These are phyloP conservation scores for Mikania micrantha DNA, from an alignment of 129 eudicot genomes.

Conservation along the genomic window DNA sequence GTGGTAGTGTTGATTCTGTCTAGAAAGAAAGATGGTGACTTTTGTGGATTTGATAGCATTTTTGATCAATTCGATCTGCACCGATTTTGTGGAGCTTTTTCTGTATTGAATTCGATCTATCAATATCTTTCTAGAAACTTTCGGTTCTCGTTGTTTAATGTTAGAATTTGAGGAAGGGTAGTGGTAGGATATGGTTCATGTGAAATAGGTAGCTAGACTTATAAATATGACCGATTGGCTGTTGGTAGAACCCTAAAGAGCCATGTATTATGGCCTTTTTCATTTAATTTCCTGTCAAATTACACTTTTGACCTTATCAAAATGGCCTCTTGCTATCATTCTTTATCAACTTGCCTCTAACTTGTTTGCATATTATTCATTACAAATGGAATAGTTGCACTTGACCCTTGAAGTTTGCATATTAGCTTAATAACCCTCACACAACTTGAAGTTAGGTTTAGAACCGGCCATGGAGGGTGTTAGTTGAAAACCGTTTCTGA, in stretches of 20 bases:
- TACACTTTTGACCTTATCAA: slow-evolving; percentile 10
- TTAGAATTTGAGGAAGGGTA: not conserved
- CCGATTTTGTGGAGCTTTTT: no score
- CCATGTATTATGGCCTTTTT: slow-evolving; percentile 8
- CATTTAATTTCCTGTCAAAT: not conserved
- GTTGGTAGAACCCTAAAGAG: slow-evolving; percentile 21
- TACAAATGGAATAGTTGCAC: not conserved
- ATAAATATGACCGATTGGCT: slow-evolving; percentile 31
- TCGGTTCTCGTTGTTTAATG: not conserved
- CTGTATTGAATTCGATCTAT: no score
- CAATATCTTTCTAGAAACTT: no score
- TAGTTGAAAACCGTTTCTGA: no score
- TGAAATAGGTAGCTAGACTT: slow-evolving; percentile 27
- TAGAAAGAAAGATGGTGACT: slow-evolving; percentile 48
- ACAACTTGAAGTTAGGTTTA: not conserved
- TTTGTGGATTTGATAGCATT: slow-evolving; percentile 50
- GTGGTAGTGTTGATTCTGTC: slow-evolving; percentile 37
- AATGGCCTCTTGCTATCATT: slow-evolving; percentile 10
- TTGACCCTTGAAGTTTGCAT: slow-evolving; percentile 1
- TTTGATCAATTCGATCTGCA: slow-evolving; percentile 10
- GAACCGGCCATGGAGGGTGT: not conserved
- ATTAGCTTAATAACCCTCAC: not conserved
- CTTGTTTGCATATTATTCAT: not conserved
- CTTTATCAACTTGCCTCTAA: slow-evolving; percentile 13
- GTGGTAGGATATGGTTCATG: slow-evolving; percentile 14